A percentile compares a stretch with the other conserved stretches of the same genome.
Conservation (phyloP, 2,329 filamentous ascomycete genomes). For the Fusarium acutatum region DNA sequence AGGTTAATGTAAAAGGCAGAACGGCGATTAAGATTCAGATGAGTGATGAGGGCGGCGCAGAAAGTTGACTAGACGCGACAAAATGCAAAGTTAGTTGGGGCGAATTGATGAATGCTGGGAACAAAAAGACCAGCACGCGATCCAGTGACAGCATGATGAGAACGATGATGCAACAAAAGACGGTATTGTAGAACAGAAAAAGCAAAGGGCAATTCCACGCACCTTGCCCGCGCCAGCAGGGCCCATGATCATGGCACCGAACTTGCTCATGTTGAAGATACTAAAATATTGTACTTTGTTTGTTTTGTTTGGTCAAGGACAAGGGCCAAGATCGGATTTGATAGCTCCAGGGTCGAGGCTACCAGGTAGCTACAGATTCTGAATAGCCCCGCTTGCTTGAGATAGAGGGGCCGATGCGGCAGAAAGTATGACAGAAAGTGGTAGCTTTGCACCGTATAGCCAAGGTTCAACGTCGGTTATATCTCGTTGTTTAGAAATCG, state of each 20-base stretch:
- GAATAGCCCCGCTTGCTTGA: slow-evolving; percentile 24
- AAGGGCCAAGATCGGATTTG: slow-evolving; percentile 14
- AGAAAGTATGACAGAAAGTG: not conserved
- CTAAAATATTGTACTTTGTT: slow-evolving; percentile 20
- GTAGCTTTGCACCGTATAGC: not conserved
- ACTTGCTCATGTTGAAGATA: slow-evolving; percentile 79
- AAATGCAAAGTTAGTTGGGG: slow-evolving; percentile 15
- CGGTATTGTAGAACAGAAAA: slow-evolving; percentile 5
- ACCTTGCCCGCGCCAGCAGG: slow-evolving; percentile 95
- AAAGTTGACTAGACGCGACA: slow-evolving; percentile 77
- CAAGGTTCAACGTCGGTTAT: not conserved
- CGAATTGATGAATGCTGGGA: slow-evolving; percentile 2
- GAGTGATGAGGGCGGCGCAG: slow-evolving; percentile 90
- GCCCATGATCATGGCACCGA: slow-evolving; percentile 94
- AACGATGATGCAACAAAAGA: slow-evolving; percentile 12
- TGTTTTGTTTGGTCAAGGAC: slow-evolving; percentile 5
- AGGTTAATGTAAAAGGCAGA: slow-evolving; percentile 98
- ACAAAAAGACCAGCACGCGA: slow-evolving; percentile 29
- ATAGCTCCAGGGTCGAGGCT: slow-evolving; percentile 19
- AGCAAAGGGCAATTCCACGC: slow-evolving; percentile 38
- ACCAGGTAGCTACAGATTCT: slow-evolving; percentile 9
- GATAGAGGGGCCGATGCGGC: not conserved
- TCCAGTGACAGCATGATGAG: slow-evolving; percentile 17
- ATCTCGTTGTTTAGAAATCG: not conserved
- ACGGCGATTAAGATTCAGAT: slow-evolving; percentile 89